Base-by-base conservation (phyloP, 1,284 basidiomycete species). In the Moniliophthora roreri region DNA sequence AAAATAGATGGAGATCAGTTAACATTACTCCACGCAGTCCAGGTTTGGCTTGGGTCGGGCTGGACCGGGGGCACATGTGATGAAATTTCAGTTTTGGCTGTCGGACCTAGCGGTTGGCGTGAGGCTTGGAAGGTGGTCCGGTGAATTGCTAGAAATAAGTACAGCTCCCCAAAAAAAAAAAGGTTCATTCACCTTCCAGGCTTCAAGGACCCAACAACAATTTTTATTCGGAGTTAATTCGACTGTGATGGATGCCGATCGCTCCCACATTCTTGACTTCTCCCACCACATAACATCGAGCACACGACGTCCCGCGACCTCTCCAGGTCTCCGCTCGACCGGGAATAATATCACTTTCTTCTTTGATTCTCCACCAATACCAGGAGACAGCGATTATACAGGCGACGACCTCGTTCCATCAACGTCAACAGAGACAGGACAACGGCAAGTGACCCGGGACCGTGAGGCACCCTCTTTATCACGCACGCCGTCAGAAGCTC, bases 211-310 rank as follows among this genome's bases (percentile, higher is more conserved):
- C n/a, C n/a, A n/a, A n/a, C n/a, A n/a, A n/a, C n/a, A n/a, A n/a
- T n/a, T n/a, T n/a, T n/a, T n/a, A n/a, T 6, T 32, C 28, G 28
- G 28, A 6, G 28, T 32, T 32, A 6, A 11, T 32, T 11, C 28
- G 28, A 32, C 28, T n/a, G 28, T 32, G 28, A 32, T 32, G 28
- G 11, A 32, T 32, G 28, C 11, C 28, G 28, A 32, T 13, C 39
- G 16, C 10, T 40, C 39, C 39, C 39, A 40, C 39, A 21, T 18
- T 28, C 44, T 42, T 16, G 49, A 32, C 4, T 51, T 51, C 13
- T 53, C 42, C 26, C 59, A 44, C 47, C 59, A 59, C 10, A 51
- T 54, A 6, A 35, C 36, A 21, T 49, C 56, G 9, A 52, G 13
- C 52, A 35, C 45, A 51, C 28, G 39, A 40, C 10, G 39, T 9